phyloP scores from a whole-genome alignment of 1,284 basidiomycete genomes.

The Irpex lacteus region DNA sequence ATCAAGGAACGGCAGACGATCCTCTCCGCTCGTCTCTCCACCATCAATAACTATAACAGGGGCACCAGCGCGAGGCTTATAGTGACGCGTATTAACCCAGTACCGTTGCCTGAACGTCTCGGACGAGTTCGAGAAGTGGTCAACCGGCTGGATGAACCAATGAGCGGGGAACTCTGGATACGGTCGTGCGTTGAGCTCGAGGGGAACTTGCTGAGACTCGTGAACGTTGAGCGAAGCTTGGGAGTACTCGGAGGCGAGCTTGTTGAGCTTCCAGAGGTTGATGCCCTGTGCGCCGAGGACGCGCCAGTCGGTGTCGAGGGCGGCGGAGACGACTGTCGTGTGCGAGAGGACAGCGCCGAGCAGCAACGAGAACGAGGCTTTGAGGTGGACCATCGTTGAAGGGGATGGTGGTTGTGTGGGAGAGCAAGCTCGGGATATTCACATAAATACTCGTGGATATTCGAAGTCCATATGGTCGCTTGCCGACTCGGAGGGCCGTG shows the following conservation, averaged over 20 bases:
- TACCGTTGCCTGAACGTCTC: conserved; percentile 75
- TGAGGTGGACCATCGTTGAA: neutral
- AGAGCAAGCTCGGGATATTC: neutral
- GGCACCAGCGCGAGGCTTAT: conserved; percentile 64
- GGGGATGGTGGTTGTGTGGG: neutral
- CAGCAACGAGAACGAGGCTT: neutral
- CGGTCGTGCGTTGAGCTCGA: conserved; percentile 3
- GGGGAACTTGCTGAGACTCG: conserved; percentile 6
- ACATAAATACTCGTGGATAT: too few relatives aligned
- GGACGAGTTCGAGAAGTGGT: conserved; percentile 63
- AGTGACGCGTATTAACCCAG: conserved; percentile 88
- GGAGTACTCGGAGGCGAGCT: conserved; percentile 9
- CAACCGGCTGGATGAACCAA: conserved; percentile 83
- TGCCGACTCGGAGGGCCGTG: neutral
- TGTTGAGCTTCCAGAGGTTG: conserved; percentile 40
- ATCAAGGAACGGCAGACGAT: conserved; percentile 68
- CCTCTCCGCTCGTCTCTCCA: conserved; percentile 79
- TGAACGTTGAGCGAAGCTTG: conserved; percentile 13
- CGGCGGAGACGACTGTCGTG: neutral
- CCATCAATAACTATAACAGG: conserved; percentile 84
- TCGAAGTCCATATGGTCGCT: neutral
- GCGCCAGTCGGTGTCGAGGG: neutral
- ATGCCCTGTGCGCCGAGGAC: conserved; percentile 36
- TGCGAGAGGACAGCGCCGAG: neutral
- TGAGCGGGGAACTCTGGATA: conserved; percentile 47